These are phyloP conservation scores for Planoprotostelium fungivorum DNA, from an alignment of 78 protist species.

Conservation along the genomic window DNA sequence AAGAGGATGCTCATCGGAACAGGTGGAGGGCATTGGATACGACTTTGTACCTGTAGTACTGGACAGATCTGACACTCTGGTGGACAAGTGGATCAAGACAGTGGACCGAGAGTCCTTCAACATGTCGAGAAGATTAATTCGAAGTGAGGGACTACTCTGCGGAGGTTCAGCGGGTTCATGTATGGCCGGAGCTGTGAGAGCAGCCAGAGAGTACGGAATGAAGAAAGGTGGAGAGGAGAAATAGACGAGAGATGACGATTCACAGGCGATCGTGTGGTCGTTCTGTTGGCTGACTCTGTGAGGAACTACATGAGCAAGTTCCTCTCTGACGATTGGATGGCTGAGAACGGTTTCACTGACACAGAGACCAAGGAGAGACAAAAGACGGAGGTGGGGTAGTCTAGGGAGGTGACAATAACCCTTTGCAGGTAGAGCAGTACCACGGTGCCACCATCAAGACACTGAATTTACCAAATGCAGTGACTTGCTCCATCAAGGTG, in stretches of 20 bases:
- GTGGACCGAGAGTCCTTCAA: constrained; percentile 75
- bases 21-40: constrained; percentile 96
- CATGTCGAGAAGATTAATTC: constrained; percentile 78
- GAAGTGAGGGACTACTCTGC: constrained; percentile 83
- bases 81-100: constrained; percentile 85
- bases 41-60: constrained; percentile 84
- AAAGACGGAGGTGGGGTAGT: neutral
- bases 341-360: constrained; percentile 68
- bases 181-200: constrained; percentile 74
- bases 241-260: neutral
- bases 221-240: constrained; percentile 9
- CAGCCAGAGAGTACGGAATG: constrained; percentile 57
- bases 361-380: constrained; percentile 25
- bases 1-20: constrained; percentile 30
- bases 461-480: constrained; percentile 35
- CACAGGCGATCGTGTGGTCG: constrained; percentile 72
- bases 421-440: constrained; percentile 39
- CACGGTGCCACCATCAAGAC: constrained; percentile 60
- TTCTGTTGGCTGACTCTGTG: constrained; percentile 82
- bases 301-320: constrained; percentile 94
- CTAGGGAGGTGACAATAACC: too few relatives aligned
- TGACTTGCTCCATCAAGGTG: constrained; percentile 41
- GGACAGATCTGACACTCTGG: constrained; percentile 36
- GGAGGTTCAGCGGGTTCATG: constrained; percentile 87
- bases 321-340: constrained; percentile 84